A percentile compares a stretch with the other conserved stretches of the same genome.
phyloP scores from a whole-genome alignment of 768 basidiomycete species.

The Glaciozyma antarctica region DNA sequence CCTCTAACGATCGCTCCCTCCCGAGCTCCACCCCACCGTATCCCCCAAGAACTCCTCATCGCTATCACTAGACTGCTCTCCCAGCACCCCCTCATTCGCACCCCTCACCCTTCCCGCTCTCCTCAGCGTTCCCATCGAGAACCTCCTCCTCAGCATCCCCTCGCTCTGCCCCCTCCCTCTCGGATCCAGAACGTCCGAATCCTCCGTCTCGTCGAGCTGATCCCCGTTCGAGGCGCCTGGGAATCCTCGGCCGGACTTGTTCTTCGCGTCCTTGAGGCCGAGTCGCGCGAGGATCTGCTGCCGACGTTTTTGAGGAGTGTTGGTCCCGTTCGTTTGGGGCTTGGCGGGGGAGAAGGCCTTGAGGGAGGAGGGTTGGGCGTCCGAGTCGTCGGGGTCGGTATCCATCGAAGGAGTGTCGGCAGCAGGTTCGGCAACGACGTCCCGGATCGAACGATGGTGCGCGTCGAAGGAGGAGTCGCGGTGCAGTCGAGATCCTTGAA shows the following conservation, averaged over 20 bases:
- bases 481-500: neutral
- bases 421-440: neutral
- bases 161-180: neutral
- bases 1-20: neutral
- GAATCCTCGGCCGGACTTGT: neutral
- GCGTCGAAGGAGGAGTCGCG: conserved; percentile 8
- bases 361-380: neutral
- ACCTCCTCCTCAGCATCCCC: neutral
- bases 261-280: conserved; percentile 5
- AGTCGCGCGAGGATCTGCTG: conserved; percentile 10
- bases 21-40: neutral
- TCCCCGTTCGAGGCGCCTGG: neutral
- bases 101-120: neutral
- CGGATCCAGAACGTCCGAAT: neutral
- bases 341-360: neutral
- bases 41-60: neutral
- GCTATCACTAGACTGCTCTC: neutral
- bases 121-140: neutral
- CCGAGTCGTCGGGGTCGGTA: neutral
- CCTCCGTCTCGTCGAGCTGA: neutral
- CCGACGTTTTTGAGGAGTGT: conserved; percentile 1
- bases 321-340: neutral
- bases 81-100: neutral
- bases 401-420: neutral
- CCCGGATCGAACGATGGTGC: neutral